Evolutionary conservation across 2,329 filamentous ascomycete species (phyloP).

Genomic region (Chrysoporthe cubensis): DNA sequence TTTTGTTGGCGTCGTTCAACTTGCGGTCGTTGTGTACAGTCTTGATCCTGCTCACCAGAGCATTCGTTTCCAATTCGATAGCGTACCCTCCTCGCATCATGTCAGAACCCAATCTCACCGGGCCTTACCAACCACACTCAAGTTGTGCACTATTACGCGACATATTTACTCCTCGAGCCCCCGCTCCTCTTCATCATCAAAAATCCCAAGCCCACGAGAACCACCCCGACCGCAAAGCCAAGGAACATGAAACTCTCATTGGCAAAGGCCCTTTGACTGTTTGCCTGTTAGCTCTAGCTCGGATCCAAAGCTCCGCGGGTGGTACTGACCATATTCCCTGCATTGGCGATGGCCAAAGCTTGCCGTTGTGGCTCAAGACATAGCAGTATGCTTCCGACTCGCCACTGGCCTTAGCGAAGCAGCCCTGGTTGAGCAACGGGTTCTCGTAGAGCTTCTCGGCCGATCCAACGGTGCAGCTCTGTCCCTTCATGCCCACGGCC

Average conservation of each 20-base stretch:
- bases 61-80: neutral
- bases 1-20: neutral
- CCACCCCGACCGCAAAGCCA: slow-evolving; percentile 1
- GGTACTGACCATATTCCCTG: neutral
- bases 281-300: neutral
- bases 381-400: slow-evolving; percentile 1
- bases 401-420: neutral
- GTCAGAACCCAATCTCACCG: neutral
- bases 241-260: slow-evolving; percentile 15
- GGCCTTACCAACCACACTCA: neutral
- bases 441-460: slow-evolving; percentile 13
- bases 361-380: neutral
- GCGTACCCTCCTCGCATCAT: neutral
- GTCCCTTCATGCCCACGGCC: slow-evolving; percentile 18
- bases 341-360: slow-evolving; percentile 1
- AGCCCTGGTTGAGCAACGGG: slow-evolving; percentile 13
- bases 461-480: slow-evolving; percentile 1
- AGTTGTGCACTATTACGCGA: neutral
- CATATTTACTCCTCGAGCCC: slow-evolving; percentile 7
- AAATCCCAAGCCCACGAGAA: slow-evolving; percentile 4
- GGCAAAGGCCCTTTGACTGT: slow-evolving; percentile 15
- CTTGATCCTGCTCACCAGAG: neutral
- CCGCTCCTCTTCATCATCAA: slow-evolving; percentile 17
- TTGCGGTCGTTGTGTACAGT: neutral
- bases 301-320: no score